Base-by-base conservation (phyloP, 2,329 filamentous ascomycete genomes). In the Ceratocystis huliohia region DNA sequence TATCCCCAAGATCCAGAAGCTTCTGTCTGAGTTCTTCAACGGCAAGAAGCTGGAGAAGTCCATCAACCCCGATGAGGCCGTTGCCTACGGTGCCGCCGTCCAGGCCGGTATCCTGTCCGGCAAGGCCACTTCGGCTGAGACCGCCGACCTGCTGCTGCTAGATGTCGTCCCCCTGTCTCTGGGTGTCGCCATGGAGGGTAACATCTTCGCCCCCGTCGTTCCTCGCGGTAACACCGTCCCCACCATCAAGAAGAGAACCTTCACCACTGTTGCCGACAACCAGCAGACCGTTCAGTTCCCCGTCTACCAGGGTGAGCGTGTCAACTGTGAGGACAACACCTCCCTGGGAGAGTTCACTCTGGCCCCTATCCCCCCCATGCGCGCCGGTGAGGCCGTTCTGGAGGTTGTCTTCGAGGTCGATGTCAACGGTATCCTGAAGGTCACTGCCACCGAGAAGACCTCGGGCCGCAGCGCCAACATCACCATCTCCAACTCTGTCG, bases 41-140 rank as follows among this genome's bases (percentile, higher is more conserved):
- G 92, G 92, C 80, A 99, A 99, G 91, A 96, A 99, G 88, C 90
- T 96, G 72, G 93, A 97, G 86, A 97, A 96, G 85, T 94, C 89
- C 84, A 97, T 97, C 83, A 99, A 99, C 86, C 94, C 94, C 74
- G 94, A 99, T 76, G 94, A 99, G 84, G 94, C 94, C 73, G 94
- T 99, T 75, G 94, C 94, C 73, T 96, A 96, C 81, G 94, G 94
- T 87, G 94, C 94, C 71, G 94, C 94, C 73, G 93, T 99, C 70
- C 94, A 99, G 83, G 94, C 94, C 72, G 94, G 92, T 86, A 96
- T 99, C 77, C 88, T 99, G 71, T 96, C 93, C 68, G 94, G 94
- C 77, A 96, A 96, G 87, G 94, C 94, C 73, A 94, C 90, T 71
- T 96, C 91, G 62, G 91, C 91, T 73, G 94, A 97, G 75, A 96